Conservation (phyloP, 495 filamentous ascomycete species). For the Cryomyces minteri region DNA sequence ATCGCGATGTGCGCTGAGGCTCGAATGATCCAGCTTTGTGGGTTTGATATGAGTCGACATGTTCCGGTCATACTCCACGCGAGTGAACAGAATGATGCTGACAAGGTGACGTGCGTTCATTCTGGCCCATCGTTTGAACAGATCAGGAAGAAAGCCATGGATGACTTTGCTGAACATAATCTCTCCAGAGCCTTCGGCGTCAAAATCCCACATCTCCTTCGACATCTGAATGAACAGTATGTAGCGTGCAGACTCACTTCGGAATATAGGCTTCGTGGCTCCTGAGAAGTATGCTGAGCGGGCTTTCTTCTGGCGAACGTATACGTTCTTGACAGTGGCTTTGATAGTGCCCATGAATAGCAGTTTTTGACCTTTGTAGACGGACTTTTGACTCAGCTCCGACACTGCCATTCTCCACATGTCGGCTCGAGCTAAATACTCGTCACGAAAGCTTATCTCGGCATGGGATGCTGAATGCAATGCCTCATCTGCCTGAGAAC, state of each 20-base stretch:
- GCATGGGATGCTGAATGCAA: constrained; percentile 77
- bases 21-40: background rate
- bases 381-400: constrained; percentile 58
- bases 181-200: constrained; percentile 79
- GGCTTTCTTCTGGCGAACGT: constrained; percentile 61
- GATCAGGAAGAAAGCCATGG: constrained; percentile 81
- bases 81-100: constrained; percentile 82
- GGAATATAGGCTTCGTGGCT: constrained; percentile 80
- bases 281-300: constrained; percentile 79
- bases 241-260: constrained; percentile 87
- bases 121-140: constrained; percentile 83
- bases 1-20: background rate
- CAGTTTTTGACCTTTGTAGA: constrained; percentile 79
- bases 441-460: constrained; percentile 83
- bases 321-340: constrained; percentile 70
- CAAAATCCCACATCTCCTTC: constrained; percentile 97
- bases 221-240: constrained; percentile 97
- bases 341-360: constrained; percentile 78
- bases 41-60: background rate
- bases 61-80: constrained; percentile 56
- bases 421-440: constrained; percentile 80
- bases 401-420: constrained; percentile 83
- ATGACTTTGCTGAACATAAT: constrained; percentile 95
- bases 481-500: constrained; percentile 32
- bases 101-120: constrained; percentile 84